These are phyloP conservation scores for Clarireedia hainanense DNA, from an alignment of 2,329 filamentous ascomycete species.

Conservation along the genomic window DNA sequence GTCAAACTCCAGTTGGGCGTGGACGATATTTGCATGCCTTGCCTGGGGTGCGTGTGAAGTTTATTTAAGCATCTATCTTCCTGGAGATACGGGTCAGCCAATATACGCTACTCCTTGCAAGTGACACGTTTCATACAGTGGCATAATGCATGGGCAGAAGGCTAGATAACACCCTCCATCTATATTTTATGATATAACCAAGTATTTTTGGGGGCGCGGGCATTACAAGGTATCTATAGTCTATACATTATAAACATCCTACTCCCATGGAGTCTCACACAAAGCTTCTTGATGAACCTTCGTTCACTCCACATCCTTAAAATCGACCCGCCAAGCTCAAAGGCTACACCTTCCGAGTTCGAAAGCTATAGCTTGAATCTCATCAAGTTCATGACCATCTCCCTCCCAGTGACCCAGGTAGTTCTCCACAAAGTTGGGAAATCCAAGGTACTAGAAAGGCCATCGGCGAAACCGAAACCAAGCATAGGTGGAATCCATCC, in stretches of 20 bases:
- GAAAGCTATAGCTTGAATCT: conserved; percentile 23
- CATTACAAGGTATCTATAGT: conserved; percentile 1
- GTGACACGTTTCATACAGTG: no score
- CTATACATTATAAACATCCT: background rate
- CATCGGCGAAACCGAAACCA: conserved; percentile 81
- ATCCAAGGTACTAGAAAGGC: conserved; percentile 72
- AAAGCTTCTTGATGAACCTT: background rate
- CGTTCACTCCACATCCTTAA: background rate
- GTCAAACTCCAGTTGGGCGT: no score
- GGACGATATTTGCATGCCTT: no score
- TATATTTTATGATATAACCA: background rate
- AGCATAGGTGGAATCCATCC: conserved; percentile 94
- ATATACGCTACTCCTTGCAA: background rate
- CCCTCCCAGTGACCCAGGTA: conserved; percentile 61
- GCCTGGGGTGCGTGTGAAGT: no score
- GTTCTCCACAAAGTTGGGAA: conserved; percentile 79
- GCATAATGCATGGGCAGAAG: no score
- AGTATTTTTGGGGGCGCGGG: no score
- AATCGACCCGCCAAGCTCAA: background rate
- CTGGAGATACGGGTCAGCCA: background rate
- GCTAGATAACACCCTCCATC: no score
- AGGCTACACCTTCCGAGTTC: background rate
- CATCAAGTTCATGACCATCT: conserved; percentile 69
- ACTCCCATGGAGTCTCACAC: background rate
- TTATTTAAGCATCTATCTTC: no score